phyloP scores from a whole-genome alignment of 495 filamentous ascomycete species.

The Penicillium maclennaniae region DNA sequence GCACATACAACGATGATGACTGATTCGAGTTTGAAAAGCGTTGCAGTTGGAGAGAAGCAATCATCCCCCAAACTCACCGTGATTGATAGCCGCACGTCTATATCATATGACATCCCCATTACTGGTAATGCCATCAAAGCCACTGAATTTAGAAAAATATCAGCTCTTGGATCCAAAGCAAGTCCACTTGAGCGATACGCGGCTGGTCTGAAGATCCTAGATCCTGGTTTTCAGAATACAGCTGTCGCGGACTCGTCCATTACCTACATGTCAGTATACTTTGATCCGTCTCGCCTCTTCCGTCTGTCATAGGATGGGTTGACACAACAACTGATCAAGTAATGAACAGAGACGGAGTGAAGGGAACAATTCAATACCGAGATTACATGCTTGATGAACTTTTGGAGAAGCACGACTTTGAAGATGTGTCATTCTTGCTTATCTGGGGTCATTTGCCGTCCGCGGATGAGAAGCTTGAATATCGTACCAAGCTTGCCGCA shows the following conservation, averaged over 20 bases:
- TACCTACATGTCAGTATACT: no score
- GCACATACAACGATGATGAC: no score
- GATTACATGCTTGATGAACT: not conserved
- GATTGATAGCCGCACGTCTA: constrained; percentile 1
- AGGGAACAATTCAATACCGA: constrained; percentile 7
- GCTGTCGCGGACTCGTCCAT: constrained; percentile 40
- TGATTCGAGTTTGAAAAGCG: no score
- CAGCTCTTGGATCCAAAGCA: not conserved
- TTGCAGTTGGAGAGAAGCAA: no score
- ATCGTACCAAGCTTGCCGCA: not conserved
- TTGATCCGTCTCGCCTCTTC: no score
- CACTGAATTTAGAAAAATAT: not conserved
- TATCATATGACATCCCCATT: not conserved
- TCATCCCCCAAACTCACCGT: no score
- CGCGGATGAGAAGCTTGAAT: not conserved
- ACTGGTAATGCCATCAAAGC: not conserved
- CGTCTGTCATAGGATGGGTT: no score
- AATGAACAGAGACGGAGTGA: constrained; percentile 3
- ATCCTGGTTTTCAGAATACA: constrained; percentile 48
- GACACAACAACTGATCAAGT: no score
- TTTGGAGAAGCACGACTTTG: not conserved
- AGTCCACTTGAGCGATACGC: not conserved
- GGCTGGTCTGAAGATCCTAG: constrained; percentile 38
- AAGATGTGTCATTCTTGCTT: not conserved
- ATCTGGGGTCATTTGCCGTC: not conserved